Evolutionary conservation across 1,284 basidiomycete genomes (phyloP).

Genomic region (Fomitopsis palustris): DNA sequence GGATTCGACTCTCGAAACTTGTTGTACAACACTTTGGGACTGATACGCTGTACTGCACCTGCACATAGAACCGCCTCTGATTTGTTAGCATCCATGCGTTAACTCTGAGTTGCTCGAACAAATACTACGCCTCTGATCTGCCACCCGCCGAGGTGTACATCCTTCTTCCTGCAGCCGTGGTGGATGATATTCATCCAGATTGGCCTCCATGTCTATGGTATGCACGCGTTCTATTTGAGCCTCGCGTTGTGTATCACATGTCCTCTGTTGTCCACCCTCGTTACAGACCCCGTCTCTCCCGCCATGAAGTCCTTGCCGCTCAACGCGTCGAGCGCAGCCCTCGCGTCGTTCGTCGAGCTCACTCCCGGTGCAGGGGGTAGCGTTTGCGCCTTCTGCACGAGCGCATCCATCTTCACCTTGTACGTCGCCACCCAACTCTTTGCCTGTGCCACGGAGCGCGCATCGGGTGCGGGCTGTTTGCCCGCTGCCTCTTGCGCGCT

Average conservation of each 20-base stretch:
- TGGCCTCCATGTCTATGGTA: too few relatives aligned
- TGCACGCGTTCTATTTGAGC: background rate
- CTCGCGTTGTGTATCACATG: background rate
- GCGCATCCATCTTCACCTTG: conserved; percentile 2
- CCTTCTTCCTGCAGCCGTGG: too few relatives aligned
- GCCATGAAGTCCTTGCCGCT: conserved; percentile 2
- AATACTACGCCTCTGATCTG: too few relatives aligned
- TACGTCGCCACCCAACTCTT: conserved; percentile 1
- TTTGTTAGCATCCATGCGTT: background rate
- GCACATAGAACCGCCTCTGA: background rate
- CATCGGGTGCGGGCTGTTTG: background rate
- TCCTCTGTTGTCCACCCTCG: background rate
- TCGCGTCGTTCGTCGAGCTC: background rate
- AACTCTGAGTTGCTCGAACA: too few relatives aligned
- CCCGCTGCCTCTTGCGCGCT: background rate
- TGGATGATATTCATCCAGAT: too few relatives aligned
- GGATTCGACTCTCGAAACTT: background rate
- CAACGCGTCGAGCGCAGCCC: background rate
- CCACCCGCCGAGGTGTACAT: too few relatives aligned
- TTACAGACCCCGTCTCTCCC: conserved; percentile 1
- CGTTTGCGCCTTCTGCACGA: conserved; percentile 1
- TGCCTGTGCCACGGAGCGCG: background rate
- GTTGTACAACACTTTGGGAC: background rate
- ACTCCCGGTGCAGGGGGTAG: background rate
- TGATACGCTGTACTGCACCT: background rate